Conservation (phyloP, 2,329 filamentous ascomycete genomes). For the Fusarium sp. region DNA sequence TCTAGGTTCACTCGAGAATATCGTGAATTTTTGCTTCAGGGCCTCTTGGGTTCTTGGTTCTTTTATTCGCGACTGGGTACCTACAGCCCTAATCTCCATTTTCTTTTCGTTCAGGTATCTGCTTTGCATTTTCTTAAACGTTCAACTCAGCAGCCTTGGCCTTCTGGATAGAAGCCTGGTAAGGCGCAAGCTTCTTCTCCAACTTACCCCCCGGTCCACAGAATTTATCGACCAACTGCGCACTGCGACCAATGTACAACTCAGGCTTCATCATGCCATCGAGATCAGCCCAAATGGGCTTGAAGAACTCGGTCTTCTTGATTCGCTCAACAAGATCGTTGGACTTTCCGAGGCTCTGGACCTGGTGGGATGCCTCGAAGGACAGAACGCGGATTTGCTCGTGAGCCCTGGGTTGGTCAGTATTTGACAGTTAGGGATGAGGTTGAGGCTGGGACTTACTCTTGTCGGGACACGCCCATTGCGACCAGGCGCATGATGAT, state of each 20-base stretch:
- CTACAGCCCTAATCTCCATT: neutral
- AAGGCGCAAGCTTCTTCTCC: slow-evolving; percentile 28
- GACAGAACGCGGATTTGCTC: slow-evolving; percentile 36
- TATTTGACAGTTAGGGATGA: rapidly evolving
- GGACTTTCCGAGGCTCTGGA: slow-evolving; percentile 25
- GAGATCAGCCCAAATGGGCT: slow-evolving; percentile 30
- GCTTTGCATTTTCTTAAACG: neutral
- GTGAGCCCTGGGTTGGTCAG: slow-evolving; percentile 4
- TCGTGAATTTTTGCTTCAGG: rapidly evolving
- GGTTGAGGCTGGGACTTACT: neutral
- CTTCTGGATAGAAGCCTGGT: slow-evolving; percentile 16
- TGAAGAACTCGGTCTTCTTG: slow-evolving; percentile 34
- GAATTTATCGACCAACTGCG: slow-evolving; percentile 23
- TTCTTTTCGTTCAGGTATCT: neutral
- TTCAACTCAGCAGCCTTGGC: slow-evolving; percentile 23
- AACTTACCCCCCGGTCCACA: slow-evolving; percentile 17
- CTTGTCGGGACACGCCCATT: slow-evolving; percentile 29
- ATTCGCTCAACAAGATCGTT: slow-evolving; percentile 35
- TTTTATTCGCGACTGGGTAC: neutral
- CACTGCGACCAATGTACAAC: slow-evolving; percentile 29
- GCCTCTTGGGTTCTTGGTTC: rapidly evolving
- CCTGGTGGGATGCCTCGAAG: slow-evolving; percentile 26
- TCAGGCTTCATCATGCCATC: slow-evolving; percentile 27
- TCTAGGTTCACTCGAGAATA: rapidly evolving
- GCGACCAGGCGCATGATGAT: slow-evolving; percentile 34